Evolutionary conservation across 257 asterid genomes (phyloP), one percentile per base, ranked within the genome.

Genomic region (Mentha longifolia): DNA sequence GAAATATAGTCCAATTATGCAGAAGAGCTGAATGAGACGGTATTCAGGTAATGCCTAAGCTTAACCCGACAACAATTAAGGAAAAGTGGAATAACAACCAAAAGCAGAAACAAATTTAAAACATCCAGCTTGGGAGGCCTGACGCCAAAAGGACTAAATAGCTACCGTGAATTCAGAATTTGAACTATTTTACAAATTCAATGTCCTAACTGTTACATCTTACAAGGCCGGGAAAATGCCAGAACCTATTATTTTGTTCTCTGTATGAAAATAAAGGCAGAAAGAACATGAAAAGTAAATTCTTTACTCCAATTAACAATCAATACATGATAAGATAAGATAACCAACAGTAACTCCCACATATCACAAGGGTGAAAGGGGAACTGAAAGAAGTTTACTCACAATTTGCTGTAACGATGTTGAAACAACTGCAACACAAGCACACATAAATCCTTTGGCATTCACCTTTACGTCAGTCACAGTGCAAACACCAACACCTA

Each of bases 401-500:
- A 93, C 98, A 68, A 93, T 93, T 78, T 93, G 98, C 74, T 93
- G 98, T 73, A 93, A 76, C 4, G 98, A 93, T 45, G 98, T 93
- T 20, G 97, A 78, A 12, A 93, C 47, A 70, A 93, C 96, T 61
- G 98, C 97, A n/a, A 93, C 87, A 72, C 92, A 87, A 61, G 98
- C 98, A 69, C 98, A 91, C 35, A 87, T 0, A 62, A 93, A 93
- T 65, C 98, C 98, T 77, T 84, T 91, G 71, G 83, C 84, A 64
- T 93, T 93, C 83, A 93, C 94, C 74, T 93, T 85, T 67, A 93
- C 98, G 39, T 93, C 98, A 9, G 98, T 93, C 77, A 93, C 96
- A 15, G 98, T 93, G 90, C 98, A 93, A 68, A 93, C 98, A 64
- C 98, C 97, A 55, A 91, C 98, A 47, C 98, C 98, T 63, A 93